Conservation (phyloP, 2,329 filamentous ascomycete genomes). For the Fusarium avenaceum region DNA sequence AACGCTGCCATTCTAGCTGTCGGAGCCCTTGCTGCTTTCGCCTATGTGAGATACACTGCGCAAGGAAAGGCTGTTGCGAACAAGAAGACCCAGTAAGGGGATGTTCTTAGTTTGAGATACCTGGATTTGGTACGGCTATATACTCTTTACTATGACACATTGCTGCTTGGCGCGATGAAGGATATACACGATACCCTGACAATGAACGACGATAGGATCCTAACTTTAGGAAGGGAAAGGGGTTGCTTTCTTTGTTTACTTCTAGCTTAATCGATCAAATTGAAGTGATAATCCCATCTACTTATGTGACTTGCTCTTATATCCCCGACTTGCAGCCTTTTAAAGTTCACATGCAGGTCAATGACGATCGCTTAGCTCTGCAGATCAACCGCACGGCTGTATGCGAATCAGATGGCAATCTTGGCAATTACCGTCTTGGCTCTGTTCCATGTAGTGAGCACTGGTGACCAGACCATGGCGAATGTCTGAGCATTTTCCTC, state of each 20-base stretch:
- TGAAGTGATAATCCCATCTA: not conserved
- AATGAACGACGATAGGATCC: not conserved
- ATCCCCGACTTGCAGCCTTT: not conserved
- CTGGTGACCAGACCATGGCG: not conserved
- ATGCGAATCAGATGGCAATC: not conserved
- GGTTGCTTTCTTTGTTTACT: not conserved
- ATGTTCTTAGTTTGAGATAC: not conserved
- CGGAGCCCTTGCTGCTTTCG: conserved; percentile 52
- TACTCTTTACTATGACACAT: not conserved
- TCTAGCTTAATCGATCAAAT: not conserved
- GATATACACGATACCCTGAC: conserved; percentile 34
- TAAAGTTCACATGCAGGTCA: not conserved
- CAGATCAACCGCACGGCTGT: not conserved
- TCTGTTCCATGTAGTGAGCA: not conserved
- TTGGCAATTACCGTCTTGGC: not conserved
- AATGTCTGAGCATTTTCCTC: not conserved
- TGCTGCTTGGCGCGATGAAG: conserved; percentile 1
- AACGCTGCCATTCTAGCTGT: conserved; percentile 55
- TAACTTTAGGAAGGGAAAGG: not conserved
- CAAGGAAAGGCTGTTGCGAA: conserved; percentile 48
- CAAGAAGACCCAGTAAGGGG: conserved; percentile 52
- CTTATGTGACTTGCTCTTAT: not conserved
- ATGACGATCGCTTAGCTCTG: not conserved
- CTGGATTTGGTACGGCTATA: not conserved
- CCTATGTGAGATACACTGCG: conserved; percentile 53